Conservation (phyloP, 1,284 basidiomycete species). For the Sanghuangporus weigelae region DNA sequence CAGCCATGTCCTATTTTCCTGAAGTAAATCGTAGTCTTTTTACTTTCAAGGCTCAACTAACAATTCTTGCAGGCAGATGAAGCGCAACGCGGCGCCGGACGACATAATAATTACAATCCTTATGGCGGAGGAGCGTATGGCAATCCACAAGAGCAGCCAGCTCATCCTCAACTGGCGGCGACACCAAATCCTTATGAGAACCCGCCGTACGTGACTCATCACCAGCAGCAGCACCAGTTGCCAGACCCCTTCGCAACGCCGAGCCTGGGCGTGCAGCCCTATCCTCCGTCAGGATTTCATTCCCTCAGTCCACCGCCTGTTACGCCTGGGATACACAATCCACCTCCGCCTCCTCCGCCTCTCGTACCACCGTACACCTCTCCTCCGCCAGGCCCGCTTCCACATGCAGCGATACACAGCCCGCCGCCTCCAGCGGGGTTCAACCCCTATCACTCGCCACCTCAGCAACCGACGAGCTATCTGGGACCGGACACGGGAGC, state of each 20-base stretch:
- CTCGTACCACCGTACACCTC: neutral
- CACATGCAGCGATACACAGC: slow-evolving; percentile 7
- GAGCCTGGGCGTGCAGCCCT: neutral
- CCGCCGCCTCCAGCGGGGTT: slow-evolving; percentile 6
- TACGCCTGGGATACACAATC: neutral
- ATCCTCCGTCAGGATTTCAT: slow-evolving; percentile 1
- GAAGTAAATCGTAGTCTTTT: slow-evolving; percentile 5
- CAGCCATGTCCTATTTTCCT: slow-evolving; percentile 15
- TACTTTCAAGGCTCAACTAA: neutral
- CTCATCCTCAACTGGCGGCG: slow-evolving; percentile 5
- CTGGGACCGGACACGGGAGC: neutral
- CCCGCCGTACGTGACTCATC: slow-evolving; percentile 2
- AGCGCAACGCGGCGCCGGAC: slow-evolving; percentile 6
- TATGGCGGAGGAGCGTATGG: slow-evolving; percentile 1
- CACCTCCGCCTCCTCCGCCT: slow-evolving; percentile 11
- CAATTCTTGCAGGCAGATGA: slow-evolving; percentile 13
- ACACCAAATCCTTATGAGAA: slow-evolving; percentile 23
- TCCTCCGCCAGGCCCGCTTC: neutral
- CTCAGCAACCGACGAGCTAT: slow-evolving; percentile 6
- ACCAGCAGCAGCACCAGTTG: neutral
- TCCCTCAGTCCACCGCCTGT: neutral
- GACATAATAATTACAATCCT: slow-evolving; percentile 7
- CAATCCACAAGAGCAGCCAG: slow-evolving; percentile 6
- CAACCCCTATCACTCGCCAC: slow-evolving; percentile 15
- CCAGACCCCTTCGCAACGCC: slow-evolving; percentile 17